Conservation (phyloP, 2,329 filamentous ascomycete genomes). For the Aureobasidium namibiae region DNA sequence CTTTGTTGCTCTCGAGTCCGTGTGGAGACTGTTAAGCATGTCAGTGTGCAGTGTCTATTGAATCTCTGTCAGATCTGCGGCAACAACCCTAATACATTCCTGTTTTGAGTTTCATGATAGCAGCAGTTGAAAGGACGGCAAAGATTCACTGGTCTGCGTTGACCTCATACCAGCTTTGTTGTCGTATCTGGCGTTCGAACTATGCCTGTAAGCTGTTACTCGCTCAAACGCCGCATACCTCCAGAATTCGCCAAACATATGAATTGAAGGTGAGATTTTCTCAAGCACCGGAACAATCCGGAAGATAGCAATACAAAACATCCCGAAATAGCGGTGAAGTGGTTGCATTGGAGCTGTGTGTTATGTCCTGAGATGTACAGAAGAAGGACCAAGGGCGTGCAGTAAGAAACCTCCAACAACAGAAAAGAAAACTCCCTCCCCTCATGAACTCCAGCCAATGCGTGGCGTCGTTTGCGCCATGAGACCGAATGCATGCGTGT, state of each 20-base stretch:
- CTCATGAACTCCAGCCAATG: background rate
- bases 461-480: background rate
- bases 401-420: background rate
- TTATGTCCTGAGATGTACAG: slow-evolving; percentile 2
- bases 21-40: too few species aligned
- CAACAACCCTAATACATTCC: too few species aligned
- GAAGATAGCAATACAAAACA: background rate
- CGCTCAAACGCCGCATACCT: background rate
- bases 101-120: too few species aligned
- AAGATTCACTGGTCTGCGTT: too few species aligned
- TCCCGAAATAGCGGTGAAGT: background rate
- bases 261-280: background rate
- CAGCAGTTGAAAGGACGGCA: too few species aligned
- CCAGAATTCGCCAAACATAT: background rate
- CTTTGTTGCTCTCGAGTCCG: too few species aligned
- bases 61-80: too few species aligned
- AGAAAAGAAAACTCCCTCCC: background rate
- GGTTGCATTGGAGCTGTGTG: background rate
- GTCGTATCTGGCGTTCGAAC: too few species aligned
- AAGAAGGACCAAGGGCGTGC: background rate
- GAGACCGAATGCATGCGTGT: background rate
- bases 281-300: background rate
- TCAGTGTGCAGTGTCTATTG: too few species aligned
- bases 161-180: too few species aligned
- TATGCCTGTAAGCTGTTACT: background rate